A percentile compares a stretch with the other conserved stretches of the same genome.
phyloP scores from a whole-genome alignment of 2,329 filamentous ascomycete genomes.

The Penicillium fuscoglaucum region DNA sequence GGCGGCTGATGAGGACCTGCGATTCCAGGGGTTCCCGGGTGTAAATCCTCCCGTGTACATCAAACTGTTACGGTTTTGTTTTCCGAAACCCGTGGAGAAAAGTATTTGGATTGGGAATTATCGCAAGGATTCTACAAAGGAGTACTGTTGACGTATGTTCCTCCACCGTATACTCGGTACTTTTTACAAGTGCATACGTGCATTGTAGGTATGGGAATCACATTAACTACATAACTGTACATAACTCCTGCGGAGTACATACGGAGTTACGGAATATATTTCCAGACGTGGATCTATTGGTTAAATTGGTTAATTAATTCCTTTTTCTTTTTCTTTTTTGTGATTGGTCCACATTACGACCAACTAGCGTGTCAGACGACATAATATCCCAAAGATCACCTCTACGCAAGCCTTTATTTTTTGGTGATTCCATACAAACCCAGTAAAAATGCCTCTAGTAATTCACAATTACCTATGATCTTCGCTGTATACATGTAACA shows the following conservation, averaged over 20 bases:
- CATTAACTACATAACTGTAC: not conserved
- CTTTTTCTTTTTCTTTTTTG: not conserved
- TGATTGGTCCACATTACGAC: not conserved
- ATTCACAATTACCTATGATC: not conserved
- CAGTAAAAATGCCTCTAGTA: not conserved
- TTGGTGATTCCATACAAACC: not conserved
- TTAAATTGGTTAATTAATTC: not conserved
- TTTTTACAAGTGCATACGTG: too few species aligned
- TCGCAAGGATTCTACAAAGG: not conserved
- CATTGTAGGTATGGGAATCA: not conserved
- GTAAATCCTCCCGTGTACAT: not conserved
- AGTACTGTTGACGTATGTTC: not conserved
- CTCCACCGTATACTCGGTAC: not conserved
- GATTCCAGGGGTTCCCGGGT: not conserved
- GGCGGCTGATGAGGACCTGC: not conserved
- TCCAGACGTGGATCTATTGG: not conserved
- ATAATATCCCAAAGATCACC: not conserved
- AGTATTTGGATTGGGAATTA: not conserved
- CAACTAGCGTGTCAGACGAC: not conserved
- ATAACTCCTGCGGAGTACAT: not conserved
- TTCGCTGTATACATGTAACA: not conserved
- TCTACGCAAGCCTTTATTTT: not conserved
- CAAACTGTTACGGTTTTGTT: not conserved
- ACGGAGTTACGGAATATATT: not conserved
- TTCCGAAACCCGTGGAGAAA: not conserved